Conservation (phyloP, 495 filamentous ascomycete genomes). For the Penicillium crystallinum region DNA sequence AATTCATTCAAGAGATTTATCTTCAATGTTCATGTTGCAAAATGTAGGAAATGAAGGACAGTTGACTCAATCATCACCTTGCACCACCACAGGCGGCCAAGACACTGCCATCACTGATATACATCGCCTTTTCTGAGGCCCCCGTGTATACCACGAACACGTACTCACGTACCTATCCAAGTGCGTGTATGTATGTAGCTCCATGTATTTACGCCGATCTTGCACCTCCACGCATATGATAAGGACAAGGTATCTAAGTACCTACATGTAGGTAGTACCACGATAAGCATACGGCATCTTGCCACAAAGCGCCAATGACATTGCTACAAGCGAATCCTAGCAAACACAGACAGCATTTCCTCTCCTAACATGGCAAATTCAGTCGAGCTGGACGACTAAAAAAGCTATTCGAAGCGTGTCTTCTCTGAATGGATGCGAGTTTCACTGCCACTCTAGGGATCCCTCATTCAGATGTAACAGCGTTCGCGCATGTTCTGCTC, state of each 20-base stretch:
- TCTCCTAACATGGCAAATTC: slow-evolving; percentile 27
- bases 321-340: background rate
- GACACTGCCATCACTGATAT: background rate
- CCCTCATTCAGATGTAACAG: slow-evolving; percentile 5
- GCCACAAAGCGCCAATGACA: background rate
- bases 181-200: background rate
- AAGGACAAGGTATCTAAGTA: too few relatives aligned
- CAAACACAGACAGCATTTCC: slow-evolving; percentile 12
- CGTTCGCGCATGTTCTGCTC: background rate
- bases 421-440: slow-evolving; percentile 4
- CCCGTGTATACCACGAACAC: background rate
- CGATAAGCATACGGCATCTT: background rate
- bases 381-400: slow-evolving; percentile 16
- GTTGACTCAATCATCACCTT: background rate
- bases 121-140: background rate
- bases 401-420: slow-evolving; percentile 16
- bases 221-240: background rate
- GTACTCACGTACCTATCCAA: background rate
- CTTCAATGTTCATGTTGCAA: background rate
- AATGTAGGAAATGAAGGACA: background rate
- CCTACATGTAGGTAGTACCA: background rate
- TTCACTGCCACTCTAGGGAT: slow-evolving; percentile 18
- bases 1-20: background rate
- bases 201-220: background rate
- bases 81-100: background rate